A percentile compares a stretch with the other conserved stretches of the same genome.
phyloP scores from a whole-genome alignment of 331 rosid species.

The Prunus yedoensis region DNA sequence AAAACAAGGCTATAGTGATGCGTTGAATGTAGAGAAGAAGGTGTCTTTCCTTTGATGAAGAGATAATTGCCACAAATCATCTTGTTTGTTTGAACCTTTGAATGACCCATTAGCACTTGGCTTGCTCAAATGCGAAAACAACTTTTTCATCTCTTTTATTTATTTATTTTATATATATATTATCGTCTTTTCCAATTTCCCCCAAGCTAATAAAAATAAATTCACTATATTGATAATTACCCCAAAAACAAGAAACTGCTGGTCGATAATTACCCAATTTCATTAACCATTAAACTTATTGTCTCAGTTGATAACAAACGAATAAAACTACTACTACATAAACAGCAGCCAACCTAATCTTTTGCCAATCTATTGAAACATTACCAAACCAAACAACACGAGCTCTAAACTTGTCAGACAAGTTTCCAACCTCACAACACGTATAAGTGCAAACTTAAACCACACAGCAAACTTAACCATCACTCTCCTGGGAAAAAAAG shows the following conservation, averaged over 20 bases:
- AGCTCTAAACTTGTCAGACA: conserved; percentile 21
- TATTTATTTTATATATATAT: too few species aligned
- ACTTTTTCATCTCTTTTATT: too few species aligned
- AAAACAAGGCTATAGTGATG: conserved; percentile 31
- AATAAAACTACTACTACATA: conserved; percentile 8
- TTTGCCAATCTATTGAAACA: conserved; percentile 25
- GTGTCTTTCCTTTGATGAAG: too few species aligned
- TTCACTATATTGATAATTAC: too few species aligned
- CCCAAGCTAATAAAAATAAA: too few species aligned
- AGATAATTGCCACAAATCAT: neutral
- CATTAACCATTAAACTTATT: conserved; percentile 20
- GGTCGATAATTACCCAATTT: conserved; percentile 9
- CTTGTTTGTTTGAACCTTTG: conserved; percentile 2
- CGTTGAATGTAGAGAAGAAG: conserved; percentile 27
- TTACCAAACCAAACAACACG: conserved; percentile 27
- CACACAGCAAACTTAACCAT: neutral
- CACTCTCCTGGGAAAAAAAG: conserved; percentile 3
- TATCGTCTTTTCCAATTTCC: too few species aligned
- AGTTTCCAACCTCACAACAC: conserved; percentile 16
- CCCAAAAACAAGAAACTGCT: too few species aligned
- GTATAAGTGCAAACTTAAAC: conserved; percentile 7
- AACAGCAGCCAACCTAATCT: conserved; percentile 25
- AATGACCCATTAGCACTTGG: neutral
- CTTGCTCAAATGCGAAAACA: too few species aligned
- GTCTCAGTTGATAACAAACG: conserved; percentile 14